A percentile compares a stretch with the other conserved stretches of the same genome.
phyloP scores from a whole-genome alignment of 768 basidiomycete genomes.

The Cytidiella melzeri region DNA sequence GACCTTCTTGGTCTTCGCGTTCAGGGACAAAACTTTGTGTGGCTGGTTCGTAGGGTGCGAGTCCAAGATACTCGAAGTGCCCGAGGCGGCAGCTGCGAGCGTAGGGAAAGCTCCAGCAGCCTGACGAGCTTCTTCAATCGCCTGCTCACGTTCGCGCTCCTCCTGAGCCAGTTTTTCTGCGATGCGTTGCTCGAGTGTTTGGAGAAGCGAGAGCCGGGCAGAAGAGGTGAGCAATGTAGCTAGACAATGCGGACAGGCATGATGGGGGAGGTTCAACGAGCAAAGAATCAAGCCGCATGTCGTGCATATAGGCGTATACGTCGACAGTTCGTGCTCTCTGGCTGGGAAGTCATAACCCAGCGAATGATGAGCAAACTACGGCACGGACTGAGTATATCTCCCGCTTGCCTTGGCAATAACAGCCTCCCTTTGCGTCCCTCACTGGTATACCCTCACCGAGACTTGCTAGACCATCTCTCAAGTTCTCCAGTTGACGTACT shows the following conservation, averaged over 20 bases:
- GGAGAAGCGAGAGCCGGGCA: constrained; percentile 32
- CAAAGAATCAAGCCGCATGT: constrained; percentile 63
- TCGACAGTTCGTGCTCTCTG: constrained; percentile 50
- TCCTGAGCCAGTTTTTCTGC: constrained; percentile 39
- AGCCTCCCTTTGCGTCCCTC: constrained; percentile 57
- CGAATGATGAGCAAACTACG: background rate
- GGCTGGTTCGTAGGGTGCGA: constrained; percentile 31
- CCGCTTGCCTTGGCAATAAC: constrained; percentile 57
- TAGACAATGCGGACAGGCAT: constrained; percentile 48
- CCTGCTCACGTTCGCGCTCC: constrained; percentile 40
- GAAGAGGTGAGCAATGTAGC: constrained; percentile 31
- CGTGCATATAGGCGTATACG: constrained; percentile 47
- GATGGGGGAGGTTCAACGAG: constrained; percentile 45
- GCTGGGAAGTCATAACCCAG: constrained; percentile 31
- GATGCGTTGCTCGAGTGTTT: constrained; percentile 40
- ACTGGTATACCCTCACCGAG: constrained; percentile 20
- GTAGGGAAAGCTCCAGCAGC: constrained; percentile 60
- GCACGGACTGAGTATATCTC: background rate
- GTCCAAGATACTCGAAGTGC: constrained; percentile 7
- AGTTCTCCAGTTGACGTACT: constrained; percentile 41
- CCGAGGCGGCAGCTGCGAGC: constrained; percentile 27
- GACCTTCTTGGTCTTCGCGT: constrained; percentile 33
- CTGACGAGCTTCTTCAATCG: constrained; percentile 39
- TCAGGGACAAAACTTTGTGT: constrained; percentile 57
- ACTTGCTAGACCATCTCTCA: constrained; percentile 32